Evolutionary conservation across 768 basidiomycete species (phyloP), one percentile per base, ranked within the genome.

Genomic region (Tephrocybe rancida): DNA sequence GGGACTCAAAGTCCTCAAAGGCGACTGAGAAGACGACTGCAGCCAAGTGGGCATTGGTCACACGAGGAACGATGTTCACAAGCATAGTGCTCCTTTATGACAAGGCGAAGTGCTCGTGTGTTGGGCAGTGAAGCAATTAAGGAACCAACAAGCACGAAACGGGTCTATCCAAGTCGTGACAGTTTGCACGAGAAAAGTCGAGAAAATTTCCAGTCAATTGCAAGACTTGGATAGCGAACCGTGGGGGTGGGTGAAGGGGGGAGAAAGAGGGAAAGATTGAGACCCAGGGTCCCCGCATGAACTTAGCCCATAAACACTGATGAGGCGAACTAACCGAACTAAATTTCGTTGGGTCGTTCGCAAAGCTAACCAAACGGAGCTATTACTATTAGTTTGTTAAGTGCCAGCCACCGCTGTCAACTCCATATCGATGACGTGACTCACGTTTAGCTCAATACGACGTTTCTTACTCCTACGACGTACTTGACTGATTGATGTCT

Each of bases 11-110:
- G 52, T 87, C 69, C 14, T 77, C 71, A 59, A 88, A 86, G 29
- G 77, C 62, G 39, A 88, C 65, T 3, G 74, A 78, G 67, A 87
- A 86, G 59, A 85, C 74, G 55, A 90, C 79, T 37, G 79, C 76
- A 11, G 84, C 78, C 27, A 77, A 60, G 37, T 78, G 71, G 2
- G 71, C 59, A 3, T 39, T 41, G 24, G 48, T 48, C 13, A 41
- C 25, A 19, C 24, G 25, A 29, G 61, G 61, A 21, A 62, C 44
- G 16, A 62, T 39, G 35, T 60, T 59, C 14, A 62, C 50, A 9
- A 62, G 58, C 61, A 62, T 62, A 6, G 24, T 48, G 38, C 6
- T 29, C 24, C 42, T 24, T 37, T 44, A 24, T 34, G 44, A 48
- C 21, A 37, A 25, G 41, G 41, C 16, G 48, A 45, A n/a, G 32